Conservation (phyloP, 116 monocot species). For the Cymodocea nodosa region DNA sequence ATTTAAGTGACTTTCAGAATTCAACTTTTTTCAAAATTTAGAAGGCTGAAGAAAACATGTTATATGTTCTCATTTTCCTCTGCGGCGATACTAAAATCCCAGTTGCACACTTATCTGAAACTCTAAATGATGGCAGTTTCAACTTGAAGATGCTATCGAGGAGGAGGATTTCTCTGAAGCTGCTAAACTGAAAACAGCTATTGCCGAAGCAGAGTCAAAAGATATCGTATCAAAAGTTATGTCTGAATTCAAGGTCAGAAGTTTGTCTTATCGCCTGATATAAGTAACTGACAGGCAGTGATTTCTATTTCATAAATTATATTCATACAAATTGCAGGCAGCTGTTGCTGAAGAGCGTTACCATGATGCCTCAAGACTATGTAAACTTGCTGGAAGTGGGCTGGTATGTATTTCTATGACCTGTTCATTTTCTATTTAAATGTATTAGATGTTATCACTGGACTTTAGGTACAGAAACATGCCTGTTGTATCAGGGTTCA, state of each 20-base stretch:
- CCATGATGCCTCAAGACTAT: slow-evolving; percentile 66
- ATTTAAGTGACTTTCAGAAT: background rate
- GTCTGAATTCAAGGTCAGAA: slow-evolving; percentile 57
- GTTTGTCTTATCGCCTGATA: background rate
- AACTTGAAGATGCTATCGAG: slow-evolving; percentile 88
- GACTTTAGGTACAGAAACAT: background rate
- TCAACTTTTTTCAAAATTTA: background rate
- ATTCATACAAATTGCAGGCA: slow-evolving; percentile 24
- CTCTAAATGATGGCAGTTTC: slow-evolving; percentile 34
- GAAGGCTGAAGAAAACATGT: background rate
- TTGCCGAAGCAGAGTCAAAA: slow-evolving; percentile 52
- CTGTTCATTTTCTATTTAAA: background rate
- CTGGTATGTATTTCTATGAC: slow-evolving; percentile 28
- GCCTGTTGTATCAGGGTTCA: background rate
- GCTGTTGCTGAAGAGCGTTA: slow-evolving; percentile 76
- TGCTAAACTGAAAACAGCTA: slow-evolving; percentile 54
- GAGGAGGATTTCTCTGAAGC: slow-evolving; percentile 85
- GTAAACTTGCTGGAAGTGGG: slow-evolving; percentile 52
- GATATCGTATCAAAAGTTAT: slow-evolving; percentile 60
- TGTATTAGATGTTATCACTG: background rate
- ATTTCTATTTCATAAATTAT: slow-evolving; percentile 3
- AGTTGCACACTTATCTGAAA: background rate
- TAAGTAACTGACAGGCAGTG: background rate
- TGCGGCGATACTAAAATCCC: too few relatives aligned
- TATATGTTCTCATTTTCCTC: background rate